phyloP scores from a whole-genome alignment of 257 asterid species.

The Ehretia macrophylla region DNA sequence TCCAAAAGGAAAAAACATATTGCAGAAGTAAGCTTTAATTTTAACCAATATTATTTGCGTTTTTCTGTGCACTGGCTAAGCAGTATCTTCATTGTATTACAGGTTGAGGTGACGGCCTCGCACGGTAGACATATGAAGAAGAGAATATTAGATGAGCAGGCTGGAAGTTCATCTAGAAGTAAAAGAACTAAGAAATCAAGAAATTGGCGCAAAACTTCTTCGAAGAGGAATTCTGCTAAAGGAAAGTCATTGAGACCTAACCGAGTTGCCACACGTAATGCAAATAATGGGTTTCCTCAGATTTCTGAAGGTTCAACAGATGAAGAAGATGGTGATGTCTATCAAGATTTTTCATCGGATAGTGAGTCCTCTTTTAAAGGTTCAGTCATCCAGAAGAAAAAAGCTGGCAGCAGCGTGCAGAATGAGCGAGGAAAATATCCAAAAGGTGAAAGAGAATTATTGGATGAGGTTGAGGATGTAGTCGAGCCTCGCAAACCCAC shows the following conservation, averaged over 20 bases:
- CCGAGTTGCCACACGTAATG: conserved; percentile 67
- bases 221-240: conserved; percentile 47
- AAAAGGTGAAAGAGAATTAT: conserved; percentile 25
- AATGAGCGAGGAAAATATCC: conserved; percentile 29
- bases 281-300: conserved; percentile 48
- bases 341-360: conserved; percentile 53
- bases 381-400: conserved; percentile 33
- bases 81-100: conserved; percentile 30
- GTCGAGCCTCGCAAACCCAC: conserved; percentile 28
- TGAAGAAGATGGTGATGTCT: conserved; percentile 56
- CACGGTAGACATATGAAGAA: conserved; percentile 61
- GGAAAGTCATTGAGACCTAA: conserved; percentile 65
- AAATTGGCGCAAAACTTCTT: conserved; percentile 31
- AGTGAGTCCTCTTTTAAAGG: conserved; percentile 50
- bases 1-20: conserved; percentile 66
- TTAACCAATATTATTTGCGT: conserved; percentile 11
- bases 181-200: conserved; percentile 50
- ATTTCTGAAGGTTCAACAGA: conserved; percentile 55
- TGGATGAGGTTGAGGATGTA: conserved; percentile 35
- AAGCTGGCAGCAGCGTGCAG: conserved; percentile 25
- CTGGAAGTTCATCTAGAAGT: conserved; percentile 55
- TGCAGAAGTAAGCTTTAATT: conserved; percentile 56
- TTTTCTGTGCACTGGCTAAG: conserved; percentile 28
- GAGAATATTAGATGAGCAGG: conserved; percentile 50
- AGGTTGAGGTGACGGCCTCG: conserved; percentile 50